Conservation (phyloP, 2,329 filamentous ascomycete genomes). For the Elsinoe australis region DNA sequence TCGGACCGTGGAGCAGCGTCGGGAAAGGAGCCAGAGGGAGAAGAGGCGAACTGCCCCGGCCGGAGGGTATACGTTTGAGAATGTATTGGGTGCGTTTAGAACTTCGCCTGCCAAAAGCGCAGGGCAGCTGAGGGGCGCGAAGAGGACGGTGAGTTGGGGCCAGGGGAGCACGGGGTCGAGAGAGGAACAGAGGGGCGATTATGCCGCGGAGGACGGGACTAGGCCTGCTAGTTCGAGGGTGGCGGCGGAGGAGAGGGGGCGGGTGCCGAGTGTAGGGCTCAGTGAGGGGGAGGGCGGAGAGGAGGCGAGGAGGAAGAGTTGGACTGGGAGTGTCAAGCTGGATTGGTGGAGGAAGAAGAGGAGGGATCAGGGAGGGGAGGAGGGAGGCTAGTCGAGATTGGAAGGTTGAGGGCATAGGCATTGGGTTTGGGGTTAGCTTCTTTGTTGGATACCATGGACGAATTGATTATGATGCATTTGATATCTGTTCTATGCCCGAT, state of each 20-base stretch:
- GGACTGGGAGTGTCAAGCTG: slow-evolving; percentile 16
- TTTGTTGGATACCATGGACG: too few species aligned
- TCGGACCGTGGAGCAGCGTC: not conserved
- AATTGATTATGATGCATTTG: too few species aligned
- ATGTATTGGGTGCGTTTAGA: not conserved
- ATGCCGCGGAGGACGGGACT: not conserved
- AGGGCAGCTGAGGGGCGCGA: not conserved
- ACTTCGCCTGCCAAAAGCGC: too few species aligned
- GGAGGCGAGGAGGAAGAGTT: slow-evolving; percentile 16
- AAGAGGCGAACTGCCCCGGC: slow-evolving; percentile 8
- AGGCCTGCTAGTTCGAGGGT: not conserved
- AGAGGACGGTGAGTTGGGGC: slow-evolving; percentile 8
- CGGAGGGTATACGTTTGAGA: slow-evolving; percentile 1
- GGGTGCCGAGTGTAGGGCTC: not conserved
- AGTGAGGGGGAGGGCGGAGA: not conserved
- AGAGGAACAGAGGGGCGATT: not conserved
- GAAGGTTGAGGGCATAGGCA: not conserved
- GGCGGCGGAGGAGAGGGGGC: not conserved
- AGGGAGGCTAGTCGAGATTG: not conserved
- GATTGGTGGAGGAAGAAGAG: slow-evolving; percentile 20
- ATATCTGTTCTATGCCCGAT: too few species aligned
- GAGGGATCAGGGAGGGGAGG: slow-evolving; percentile 10
- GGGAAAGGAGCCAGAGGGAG: not conserved
- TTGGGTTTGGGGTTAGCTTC: too few species aligned
- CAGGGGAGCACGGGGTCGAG: not conserved